Evolutionary conservation across 352 stramenopile species (phyloP).

Genomic region (Globisporangium irregulare): DNA sequence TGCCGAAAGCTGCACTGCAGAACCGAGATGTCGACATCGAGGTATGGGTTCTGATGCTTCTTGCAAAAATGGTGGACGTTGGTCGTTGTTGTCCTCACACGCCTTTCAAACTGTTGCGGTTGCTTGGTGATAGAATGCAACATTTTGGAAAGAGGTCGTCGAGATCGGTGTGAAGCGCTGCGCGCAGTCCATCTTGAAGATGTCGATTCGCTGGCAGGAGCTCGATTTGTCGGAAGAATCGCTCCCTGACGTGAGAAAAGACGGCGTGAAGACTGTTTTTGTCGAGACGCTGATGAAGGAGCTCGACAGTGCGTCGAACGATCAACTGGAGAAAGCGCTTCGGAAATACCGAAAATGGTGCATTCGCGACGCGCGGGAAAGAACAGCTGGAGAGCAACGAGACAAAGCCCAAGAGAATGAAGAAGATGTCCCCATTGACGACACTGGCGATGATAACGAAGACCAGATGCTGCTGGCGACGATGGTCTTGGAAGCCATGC

Average conservation of each 20-base stretch:
- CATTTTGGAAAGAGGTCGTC: slow-evolving; percentile 49
- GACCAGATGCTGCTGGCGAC: slow-evolving; percentile 29
- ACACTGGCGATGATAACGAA: slow-evolving; percentile 16
- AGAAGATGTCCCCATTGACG: slow-evolving; percentile 16
- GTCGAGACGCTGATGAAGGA: slow-evolving; percentile 50
- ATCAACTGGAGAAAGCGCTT: slow-evolving; percentile 57
- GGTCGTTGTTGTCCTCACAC: not conserved
- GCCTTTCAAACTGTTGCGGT: not conserved
- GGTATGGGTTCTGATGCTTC: not conserved
- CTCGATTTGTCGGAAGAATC: slow-evolving; percentile 56
- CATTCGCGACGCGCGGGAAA: not conserved
- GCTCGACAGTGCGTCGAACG: slow-evolving; percentile 44
- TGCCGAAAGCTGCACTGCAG: slow-evolving; percentile 16
- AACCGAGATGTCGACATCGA: slow-evolving; percentile 45
- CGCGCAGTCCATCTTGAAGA: slow-evolving; percentile 62
- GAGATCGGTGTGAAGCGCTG: slow-evolving; percentile 50
- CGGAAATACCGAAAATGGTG: slow-evolving; percentile 24
- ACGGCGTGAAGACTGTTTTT: slow-evolving; percentile 35
- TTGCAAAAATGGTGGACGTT: slow-evolving; percentile 9
- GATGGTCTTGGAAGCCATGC: slow-evolving; percentile 48
- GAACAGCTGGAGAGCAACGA: not conserved
- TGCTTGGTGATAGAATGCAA: slow-evolving; percentile 31
- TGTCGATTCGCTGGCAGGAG: slow-evolving; percentile 65
- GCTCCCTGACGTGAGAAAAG: slow-evolving; percentile 35
- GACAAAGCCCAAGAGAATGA: slow-evolving; percentile 5